Percentiles rank a stretch among this genome's conserved stretches.
These are phyloP conservation scores for Suhomyces bribrorum DNA, from an alignment of 1,139 yeast species.

Conservation along the genomic window DNA sequence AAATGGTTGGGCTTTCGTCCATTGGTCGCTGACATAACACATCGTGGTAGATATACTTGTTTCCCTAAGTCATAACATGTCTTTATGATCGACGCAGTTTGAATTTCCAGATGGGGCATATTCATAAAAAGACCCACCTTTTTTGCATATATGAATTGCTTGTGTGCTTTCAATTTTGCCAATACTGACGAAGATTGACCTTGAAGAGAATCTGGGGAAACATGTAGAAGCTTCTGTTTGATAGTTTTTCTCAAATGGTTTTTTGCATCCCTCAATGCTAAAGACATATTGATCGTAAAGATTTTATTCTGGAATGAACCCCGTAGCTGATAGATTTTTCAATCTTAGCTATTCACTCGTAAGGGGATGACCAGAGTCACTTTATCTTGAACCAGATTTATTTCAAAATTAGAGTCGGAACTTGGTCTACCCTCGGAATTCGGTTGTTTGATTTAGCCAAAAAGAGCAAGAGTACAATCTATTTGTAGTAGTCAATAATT, in stretches of 20 bases:
- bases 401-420: too few species aligned
- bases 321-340: too few species aligned
- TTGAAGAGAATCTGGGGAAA: constrained; percentile 11
- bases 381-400: too few species aligned
- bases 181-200: constrained; percentile 23
- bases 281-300: constrained; percentile 3
- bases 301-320: too few species aligned
- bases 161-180: constrained; percentile 29
- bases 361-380: too few species aligned
- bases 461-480: too few species aligned
- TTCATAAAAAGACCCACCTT: constrained; percentile 64
- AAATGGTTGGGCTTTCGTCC: constrained; percentile 49
- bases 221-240: constrained; percentile 9
- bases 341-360: too few species aligned
- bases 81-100: constrained; percentile 52
- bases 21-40: constrained; percentile 26
- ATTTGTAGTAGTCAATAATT: too few species aligned
- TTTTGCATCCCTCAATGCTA: constrained; percentile 12
- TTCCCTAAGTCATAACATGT: constrained; percentile 49
- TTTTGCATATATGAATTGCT: constrained; percentile 45
- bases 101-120: constrained; percentile 64
- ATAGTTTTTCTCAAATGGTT: constrained; percentile 12
- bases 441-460: too few species aligned
- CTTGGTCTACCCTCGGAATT: too few species aligned
- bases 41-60: constrained; percentile 53